Base-by-base conservation (phyloP, 1,139 yeast genomes). In the Debaryomycetaceae sp. region DNA sequence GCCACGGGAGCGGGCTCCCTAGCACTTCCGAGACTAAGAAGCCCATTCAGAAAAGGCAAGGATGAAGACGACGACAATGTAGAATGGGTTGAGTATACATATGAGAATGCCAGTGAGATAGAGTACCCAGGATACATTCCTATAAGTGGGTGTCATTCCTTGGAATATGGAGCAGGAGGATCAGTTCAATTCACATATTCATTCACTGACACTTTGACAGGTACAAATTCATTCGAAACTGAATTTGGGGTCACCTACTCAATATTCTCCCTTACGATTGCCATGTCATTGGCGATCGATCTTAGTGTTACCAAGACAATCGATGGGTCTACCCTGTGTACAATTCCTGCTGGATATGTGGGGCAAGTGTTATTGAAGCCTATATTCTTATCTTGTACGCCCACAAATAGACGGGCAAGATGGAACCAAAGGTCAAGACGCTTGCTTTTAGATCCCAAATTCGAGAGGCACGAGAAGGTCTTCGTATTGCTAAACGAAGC, bases 341-440 rank as follows among this genome's bases (percentile, higher is more conserved):
- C 38, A 3, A 44, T 62, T 14, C 45, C 45, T 2, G 36, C 45
- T 6, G 63, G 63, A 2, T 50, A 51, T 24, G 44, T 50, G 17
- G 67, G 63, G 5, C 66, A 62, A 43, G 44, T 63, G 5, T 47
- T 58, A 23, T 42, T 62, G 33, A 53, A 48, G 39, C 67, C 67
- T 0, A 43, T 37, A n/a, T 58, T 35, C 39, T 46, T 49, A 4
- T 31, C 46, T 2, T 45, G 53, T 17, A 40, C 37, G 8, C 49
- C 60, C 11, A 43, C 38, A 17, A 45, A 51, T 4, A 48, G 65
- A 39, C 41, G 42, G 30, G 49, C 48, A 5, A 42, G 40, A 13
- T 58, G 55, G 52, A 44, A 45, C 38, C 39, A 40, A 30, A 38
- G 33, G 20, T 20, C 37, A 4, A 41, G 45, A 20, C 43, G 48